Base-by-base conservation (phyloP, 805 yeast genomes). In the Candida alai region DNA sequence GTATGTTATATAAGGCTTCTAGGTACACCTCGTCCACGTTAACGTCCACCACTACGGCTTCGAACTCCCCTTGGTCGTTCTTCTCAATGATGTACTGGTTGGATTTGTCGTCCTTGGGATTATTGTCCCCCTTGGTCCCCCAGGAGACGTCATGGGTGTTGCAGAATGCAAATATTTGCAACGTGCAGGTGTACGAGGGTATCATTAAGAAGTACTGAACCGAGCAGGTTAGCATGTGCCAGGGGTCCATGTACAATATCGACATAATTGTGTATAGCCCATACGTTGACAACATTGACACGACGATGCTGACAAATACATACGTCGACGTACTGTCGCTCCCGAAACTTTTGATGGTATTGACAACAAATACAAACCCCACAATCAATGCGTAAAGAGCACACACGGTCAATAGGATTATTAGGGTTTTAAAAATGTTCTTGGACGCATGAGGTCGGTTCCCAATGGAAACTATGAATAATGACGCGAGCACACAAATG, bases 111-210 rank as follows among this genome's bases (percentile, higher is more conserved):
- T 77, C 74, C 24, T 58, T 54, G 29, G 78, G 82, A 40, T 74
- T 76, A 43, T 81, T 84, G 41, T 89, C 96, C 46, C 98, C 98
- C 56, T 90, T 90, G 2, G 98, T 90, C 61, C 98, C 98, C 98
- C 98, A 90, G 0, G 96, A 84, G 32, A 93, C 96, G 68, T 90
- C 98, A 62, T 90, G 97, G 3, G 97, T 90, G 58, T 90, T 90
- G 66, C 98, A 90, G 61, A 90, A 88, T 1, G 98, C 97, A 64
- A 88, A 90, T 39, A 93, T 88, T 61, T 90, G 97, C 37, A 90
- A 67, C 2, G 96, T 81, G 62, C 96, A 86, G 4, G 94, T 84
- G 56, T 88, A 90, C 0, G 94, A 81, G 17, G 98, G 97, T 34
- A 90, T 70, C 70, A 93, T 73, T 45, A 89, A 56, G 62, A 90